Conservation (phyloP, 2,329 filamentous ascomycete genomes). For the Penicillium concentricum region DNA sequence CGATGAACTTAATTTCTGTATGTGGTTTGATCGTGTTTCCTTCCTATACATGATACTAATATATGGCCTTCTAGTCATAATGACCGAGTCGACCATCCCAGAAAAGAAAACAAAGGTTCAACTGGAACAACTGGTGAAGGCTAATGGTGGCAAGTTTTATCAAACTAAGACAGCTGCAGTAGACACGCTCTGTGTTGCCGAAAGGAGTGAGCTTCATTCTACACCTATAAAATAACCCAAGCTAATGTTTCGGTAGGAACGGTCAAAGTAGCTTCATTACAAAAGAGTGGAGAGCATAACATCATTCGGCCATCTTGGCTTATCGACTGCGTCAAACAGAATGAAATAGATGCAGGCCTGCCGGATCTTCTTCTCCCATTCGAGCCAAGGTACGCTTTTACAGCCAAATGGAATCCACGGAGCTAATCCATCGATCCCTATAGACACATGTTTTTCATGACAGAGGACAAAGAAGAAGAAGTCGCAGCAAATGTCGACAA, state of each 20-base stretch:
- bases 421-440: conserved; percentile 36
- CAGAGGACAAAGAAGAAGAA: conserved; percentile 53
- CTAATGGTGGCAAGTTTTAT: conserved; percentile 75
- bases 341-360: conserved; percentile 54
- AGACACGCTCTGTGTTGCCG: conserved; percentile 71
- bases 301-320: conserved; percentile 82
- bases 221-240: background rate
- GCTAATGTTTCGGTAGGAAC: conserved; percentile 40
- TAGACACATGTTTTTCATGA: conserved; percentile 71
- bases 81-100: conserved; percentile 71
- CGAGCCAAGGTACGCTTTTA: conserved; percentile 51
- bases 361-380: conserved; percentile 62
- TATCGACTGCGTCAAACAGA: conserved; percentile 70
- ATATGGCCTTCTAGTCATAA: conserved; percentile 50
- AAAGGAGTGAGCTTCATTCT: conserved; percentile 57
- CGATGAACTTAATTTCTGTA: conserved; percentile 71
- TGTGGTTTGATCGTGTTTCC: conserved; percentile 12
- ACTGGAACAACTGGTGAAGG: conserved; percentile 77
- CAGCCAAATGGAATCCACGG: conserved; percentile 16
- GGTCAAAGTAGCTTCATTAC: conserved; percentile 79
- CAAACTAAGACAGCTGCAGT: conserved; percentile 66
- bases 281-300: conserved; percentile 68
- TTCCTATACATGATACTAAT: conserved; percentile 8
- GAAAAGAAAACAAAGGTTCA: conserved; percentile 74
- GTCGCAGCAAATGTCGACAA: conserved; percentile 67